These are phyloP conservation scores for Chenopodium berlandieri DNA, from an alignment of 148 eudicot genomes.

Conservation along the genomic window DNA sequence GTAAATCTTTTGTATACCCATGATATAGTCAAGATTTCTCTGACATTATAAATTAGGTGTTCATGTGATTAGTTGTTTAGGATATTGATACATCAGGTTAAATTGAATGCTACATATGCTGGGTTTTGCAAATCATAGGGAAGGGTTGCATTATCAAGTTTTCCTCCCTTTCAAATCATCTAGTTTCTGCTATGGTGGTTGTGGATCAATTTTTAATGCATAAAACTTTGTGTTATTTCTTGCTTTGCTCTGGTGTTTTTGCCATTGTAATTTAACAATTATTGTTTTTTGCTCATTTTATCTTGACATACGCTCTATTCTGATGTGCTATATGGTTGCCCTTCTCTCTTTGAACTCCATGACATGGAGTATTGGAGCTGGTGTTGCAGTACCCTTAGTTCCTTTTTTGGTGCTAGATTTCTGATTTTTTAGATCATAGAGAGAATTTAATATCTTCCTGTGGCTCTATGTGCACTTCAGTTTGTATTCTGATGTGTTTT, in stretches of 20 bases:
- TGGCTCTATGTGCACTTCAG: neutral
- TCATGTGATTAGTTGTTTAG: neutral
- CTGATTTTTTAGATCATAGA: neutral
- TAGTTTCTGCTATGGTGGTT: neutral
- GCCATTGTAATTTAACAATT: no score
- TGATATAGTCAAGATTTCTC: neutral
- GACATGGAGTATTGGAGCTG: neutral
- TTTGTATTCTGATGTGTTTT: neutral
- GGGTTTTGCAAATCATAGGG: no score
- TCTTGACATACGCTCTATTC: neutral
- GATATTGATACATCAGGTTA: neutral
- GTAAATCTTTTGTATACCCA: neutral
- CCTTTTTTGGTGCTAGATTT: neutral
- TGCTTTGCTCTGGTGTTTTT: no score
- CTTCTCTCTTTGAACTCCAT: neutral
- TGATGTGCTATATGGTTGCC: neutral
- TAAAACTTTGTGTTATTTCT: no score
- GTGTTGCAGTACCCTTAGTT: neutral
- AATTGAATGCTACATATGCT: neutral
- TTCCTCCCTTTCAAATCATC: neutral
- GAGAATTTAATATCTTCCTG: neutral
- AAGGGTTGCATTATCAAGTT: neutral
- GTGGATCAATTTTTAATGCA: no score
- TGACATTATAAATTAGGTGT: neutral
- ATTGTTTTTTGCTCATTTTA: neutral